phyloP scores from a whole-genome alignment of 2,329 filamentous ascomycete genomes.

The Exophiala sp. region DNA sequence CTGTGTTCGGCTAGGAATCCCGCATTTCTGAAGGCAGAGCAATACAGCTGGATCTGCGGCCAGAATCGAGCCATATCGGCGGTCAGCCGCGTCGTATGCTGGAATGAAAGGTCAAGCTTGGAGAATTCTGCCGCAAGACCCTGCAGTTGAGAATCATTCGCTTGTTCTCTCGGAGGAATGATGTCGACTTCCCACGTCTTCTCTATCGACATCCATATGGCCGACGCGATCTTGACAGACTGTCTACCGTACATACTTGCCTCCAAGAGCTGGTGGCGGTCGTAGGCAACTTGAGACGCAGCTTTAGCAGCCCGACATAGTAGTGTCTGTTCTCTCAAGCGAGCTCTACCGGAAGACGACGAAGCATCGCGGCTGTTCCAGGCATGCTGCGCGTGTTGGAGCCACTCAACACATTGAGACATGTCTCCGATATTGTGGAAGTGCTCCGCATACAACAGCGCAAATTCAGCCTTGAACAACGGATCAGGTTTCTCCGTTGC shows the following conservation, averaged over 20 bases:
- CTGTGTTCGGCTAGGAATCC: slow-evolving; percentile 77
- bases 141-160: slow-evolving; percentile 34
- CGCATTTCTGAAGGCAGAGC: slow-evolving; percentile 68
- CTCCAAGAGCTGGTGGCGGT: slow-evolving; percentile 11
- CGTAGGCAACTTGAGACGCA: slow-evolving; percentile 20
- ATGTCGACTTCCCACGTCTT: slow-evolving; percentile 33
- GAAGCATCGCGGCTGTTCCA: slow-evolving; percentile 26
- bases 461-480: slow-evolving; percentile 54
- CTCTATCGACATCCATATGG: slow-evolving; percentile 25
- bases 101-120: slow-evolving; percentile 37
- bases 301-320: slow-evolving; percentile 19
- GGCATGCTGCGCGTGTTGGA: slow-evolving; percentile 32
- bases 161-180: not conserved
- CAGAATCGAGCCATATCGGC: slow-evolving; percentile 69
- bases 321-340: slow-evolving; percentile 13
- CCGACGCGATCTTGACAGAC: slow-evolving; percentile 23
- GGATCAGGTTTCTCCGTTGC: slow-evolving; percentile 39
- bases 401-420: slow-evolving; percentile 52
- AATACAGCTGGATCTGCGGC: slow-evolving; percentile 70
- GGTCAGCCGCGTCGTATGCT: not conserved
- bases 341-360: slow-evolving; percentile 2
- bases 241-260: slow-evolving; percentile 24
- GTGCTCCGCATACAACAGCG: slow-evolving; percentile 73
- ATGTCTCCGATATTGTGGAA: slow-evolving; percentile 63
- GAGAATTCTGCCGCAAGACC: slow-evolving; percentile 38